Percentiles rank a stretch among this genome's conserved stretches.
Evolutionary conservation across 768 basidiomycete species (phyloP).

Genomic region (Sporobolomyces roseus): DNA sequence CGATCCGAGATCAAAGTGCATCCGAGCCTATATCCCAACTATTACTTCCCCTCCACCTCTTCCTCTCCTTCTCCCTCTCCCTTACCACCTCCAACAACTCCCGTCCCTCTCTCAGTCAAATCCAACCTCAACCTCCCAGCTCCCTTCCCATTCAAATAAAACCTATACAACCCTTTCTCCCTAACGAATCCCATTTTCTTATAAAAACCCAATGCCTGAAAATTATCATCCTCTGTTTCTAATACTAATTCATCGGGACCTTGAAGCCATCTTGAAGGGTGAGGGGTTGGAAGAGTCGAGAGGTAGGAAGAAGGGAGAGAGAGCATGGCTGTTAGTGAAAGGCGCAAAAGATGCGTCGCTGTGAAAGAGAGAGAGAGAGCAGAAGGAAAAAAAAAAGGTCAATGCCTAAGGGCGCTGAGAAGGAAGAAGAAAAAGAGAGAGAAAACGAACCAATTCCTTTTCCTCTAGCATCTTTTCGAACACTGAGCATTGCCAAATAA

Average conservation of each 20-base stretch:
- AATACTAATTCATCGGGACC: constrained; percentile 78
- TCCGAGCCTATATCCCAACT: too few species aligned
- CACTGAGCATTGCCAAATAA: constrained; percentile 97
- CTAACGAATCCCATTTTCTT: constrained; percentile 89
- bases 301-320: constrained; percentile 48
- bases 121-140: constrained; percentile 65
- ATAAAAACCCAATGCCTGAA: constrained; percentile 80
- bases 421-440: background rate
- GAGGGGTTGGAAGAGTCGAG: constrained; percentile 11
- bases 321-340: constrained; percentile 70
- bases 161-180: constrained; percentile 88
- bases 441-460: constrained; percentile 76
- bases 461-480: constrained; percentile 75
- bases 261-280: too few species aligned
- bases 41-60: too few species aligned
- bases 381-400: too few species aligned
- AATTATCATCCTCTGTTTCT: constrained; percentile 94
- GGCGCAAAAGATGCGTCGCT: constrained; percentile 81
- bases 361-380: background rate
- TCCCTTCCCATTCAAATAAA: constrained; percentile 96
- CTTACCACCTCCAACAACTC: too few species aligned
- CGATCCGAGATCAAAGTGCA: too few species aligned
- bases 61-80: too few species aligned
- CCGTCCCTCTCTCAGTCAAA: too few species aligned
- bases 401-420: too few species aligned